Conservation (phyloP, 495 filamentous ascomycete genomes). For the Hypoxylon lienhwacheense region DNA sequence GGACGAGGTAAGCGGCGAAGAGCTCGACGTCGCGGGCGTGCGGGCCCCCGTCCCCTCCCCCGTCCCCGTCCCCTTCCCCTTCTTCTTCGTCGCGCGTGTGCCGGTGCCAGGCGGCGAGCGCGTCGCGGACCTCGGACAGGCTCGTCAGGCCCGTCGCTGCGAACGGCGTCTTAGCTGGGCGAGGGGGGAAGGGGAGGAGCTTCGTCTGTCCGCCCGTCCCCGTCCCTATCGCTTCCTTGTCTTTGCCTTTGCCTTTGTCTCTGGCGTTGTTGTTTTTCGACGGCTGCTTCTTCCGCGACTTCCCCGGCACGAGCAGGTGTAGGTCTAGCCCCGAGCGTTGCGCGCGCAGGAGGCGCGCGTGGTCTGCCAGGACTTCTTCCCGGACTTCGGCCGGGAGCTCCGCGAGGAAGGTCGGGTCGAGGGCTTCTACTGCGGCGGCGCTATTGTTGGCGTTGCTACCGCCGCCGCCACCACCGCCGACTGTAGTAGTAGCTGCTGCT, state of each 20-base stretch:
- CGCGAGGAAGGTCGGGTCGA: constrained; percentile 73
- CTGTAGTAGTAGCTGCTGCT: too few species aligned
- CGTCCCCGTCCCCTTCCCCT: too few species aligned
- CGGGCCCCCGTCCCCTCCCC: constrained; percentile 70
- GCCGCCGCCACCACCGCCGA: neutral
- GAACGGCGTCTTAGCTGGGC: constrained; percentile 42
- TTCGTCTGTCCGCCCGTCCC: constrained; percentile 37
- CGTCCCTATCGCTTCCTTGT: neutral
- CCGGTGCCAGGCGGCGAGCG: constrained; percentile 65
- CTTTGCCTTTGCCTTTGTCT: constrained; percentile 4
- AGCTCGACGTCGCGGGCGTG: constrained; percentile 75
- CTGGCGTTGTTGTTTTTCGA: constrained; percentile 8
- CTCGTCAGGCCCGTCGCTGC: constrained; percentile 26
- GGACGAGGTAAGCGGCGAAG: constrained; percentile 65
- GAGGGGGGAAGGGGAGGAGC: constrained; percentile 40
- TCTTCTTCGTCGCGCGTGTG: too few species aligned
- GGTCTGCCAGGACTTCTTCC: constrained; percentile 72
- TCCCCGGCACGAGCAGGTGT: constrained; percentile 10
- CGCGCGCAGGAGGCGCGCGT: constrained; percentile 57
- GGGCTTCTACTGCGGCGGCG: constrained; percentile 42
- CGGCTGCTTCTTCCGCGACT: too few species aligned
- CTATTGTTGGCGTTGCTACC: constrained; percentile 20
- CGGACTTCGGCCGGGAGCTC: constrained; percentile 82
- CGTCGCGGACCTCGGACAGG: constrained; percentile 41
- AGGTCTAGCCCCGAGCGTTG: constrained; percentile 38